Base-by-base conservation (phyloP, 2,329 filamentous ascomycete species). In the Dactylellina cionopaga region DNA sequence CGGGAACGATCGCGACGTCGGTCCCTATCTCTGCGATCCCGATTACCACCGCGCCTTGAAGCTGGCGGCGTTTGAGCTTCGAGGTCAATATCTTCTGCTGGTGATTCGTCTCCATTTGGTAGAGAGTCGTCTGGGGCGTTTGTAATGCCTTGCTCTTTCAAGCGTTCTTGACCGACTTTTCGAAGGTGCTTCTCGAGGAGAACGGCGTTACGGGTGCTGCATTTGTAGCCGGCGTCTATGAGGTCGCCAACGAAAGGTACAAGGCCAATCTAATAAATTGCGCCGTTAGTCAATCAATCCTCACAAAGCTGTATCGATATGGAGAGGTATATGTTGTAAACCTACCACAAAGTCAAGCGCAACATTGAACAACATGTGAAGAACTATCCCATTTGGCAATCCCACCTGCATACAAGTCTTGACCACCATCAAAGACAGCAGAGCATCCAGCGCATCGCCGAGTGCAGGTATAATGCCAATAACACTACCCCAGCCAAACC, bases 401-500 rank as follows among this genome's bases (percentile, higher is more conserved):
- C 91, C 91, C 52, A 91, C 91, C 56, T 96, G 90, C 74, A 85
- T 84, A 81, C 91, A 93, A 22, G 88, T 88, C 71, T 84, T 85
- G 75, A 96, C 84, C 6, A 98, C 88, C 81, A 91, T 87, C 71
- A 92, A 80, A 7, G 91, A 90, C 78, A 97, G 84, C 52, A 91
- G 82, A 6, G 87, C 83, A 78, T 96, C 93, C 11, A 90, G 80
- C 7, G 85, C 85, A 79, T 96, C 93, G 49, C 93, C 93, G 74
- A 90, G 82, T 4, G 87, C 87, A 76, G 95, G 95, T 60, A 98
- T 81, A 5, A 98, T 79, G 11, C 89, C 95, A 77, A 98, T 91
- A 66, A 96, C 86, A 76, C 89, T 90, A 55, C 91, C 88, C 92
- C 92, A 97, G 17, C 95, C 95, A 78, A 98, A 93, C 66, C 89